phyloP scores from a whole-genome alignment of 2,329 filamentous ascomycete species.

The Sarocladiaceae sp. region DNA sequence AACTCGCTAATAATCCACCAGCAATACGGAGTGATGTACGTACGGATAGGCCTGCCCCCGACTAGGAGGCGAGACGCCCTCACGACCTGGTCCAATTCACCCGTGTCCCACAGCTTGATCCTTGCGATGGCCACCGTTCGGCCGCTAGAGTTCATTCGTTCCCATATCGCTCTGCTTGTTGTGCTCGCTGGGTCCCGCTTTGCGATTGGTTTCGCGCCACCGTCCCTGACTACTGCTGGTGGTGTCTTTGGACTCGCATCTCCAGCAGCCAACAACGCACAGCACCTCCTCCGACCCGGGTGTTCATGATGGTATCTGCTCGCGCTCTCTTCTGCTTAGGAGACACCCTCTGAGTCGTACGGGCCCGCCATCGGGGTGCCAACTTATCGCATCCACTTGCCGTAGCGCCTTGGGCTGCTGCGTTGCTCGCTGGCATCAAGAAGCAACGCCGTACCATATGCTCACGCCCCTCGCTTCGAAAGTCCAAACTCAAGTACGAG shows the following conservation, averaged over 20 bases:
- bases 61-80: background rate
- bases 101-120: background rate
- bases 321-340: background rate
- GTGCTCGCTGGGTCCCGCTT: background rate
- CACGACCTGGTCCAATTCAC: background rate
- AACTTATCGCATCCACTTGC: background rate
- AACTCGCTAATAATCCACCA: no score
- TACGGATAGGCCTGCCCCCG: no score
- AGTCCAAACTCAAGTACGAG: background rate
- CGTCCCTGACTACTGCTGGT: background rate
- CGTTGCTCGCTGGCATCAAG: background rate
- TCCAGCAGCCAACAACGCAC: background rate
- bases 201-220: background rate
- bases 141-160: background rate
- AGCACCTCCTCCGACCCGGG: background rate
- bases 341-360: conserved; percentile 1
- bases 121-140: background rate
- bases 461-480: background rate
- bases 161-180: background rate
- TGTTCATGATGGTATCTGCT: background rate
- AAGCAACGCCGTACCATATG: background rate
- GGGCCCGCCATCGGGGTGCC: conserved; percentile 1
- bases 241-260: background rate
- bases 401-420: background rate
- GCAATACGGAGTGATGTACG: no score